Percentiles rank a stretch among this genome's conserved stretches.
Conservation (phyloP, 1,139 yeast genomes). For the Wickerhamiella infanticola region DNA sequence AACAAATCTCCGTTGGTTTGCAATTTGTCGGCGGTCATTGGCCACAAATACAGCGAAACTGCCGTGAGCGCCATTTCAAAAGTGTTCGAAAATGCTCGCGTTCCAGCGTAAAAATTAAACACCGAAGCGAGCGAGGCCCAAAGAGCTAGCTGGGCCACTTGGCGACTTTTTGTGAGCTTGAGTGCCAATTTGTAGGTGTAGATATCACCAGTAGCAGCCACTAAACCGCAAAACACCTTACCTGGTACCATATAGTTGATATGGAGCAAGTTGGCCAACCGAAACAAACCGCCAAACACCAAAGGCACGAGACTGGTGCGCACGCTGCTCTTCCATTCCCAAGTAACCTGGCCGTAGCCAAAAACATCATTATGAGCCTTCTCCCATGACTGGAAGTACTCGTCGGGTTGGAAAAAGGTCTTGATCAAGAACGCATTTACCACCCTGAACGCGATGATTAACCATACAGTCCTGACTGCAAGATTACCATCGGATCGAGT, state of each 20-base stretch:
- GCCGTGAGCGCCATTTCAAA: slow-evolving; percentile 63
- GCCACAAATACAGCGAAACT: slow-evolving; percentile 62
- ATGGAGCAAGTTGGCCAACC: slow-evolving; percentile 15
- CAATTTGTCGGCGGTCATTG: slow-evolving; percentile 29
- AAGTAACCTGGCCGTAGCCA: slow-evolving; percentile 74
- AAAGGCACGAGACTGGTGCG: slow-evolving; percentile 73
- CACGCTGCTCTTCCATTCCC: slow-evolving; percentile 82
- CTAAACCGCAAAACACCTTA: slow-evolving; percentile 47
- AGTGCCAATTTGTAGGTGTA: slow-evolving; percentile 36
- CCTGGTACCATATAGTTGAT: slow-evolving; percentile 33
- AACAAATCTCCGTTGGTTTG: background rate
- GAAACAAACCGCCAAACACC: slow-evolving; percentile 37
- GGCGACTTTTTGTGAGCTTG: slow-evolving; percentile 20
- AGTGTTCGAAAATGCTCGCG: slow-evolving; percentile 78
- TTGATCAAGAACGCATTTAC: slow-evolving; percentile 45
- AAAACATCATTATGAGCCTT: slow-evolving; percentile 69
- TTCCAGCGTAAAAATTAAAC: slow-evolving; percentile 67
- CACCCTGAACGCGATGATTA: slow-evolving; percentile 29
- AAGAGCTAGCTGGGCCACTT: slow-evolving; percentile 33
- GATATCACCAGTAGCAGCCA: slow-evolving; percentile 63
- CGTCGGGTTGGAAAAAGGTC: slow-evolving; percentile 94
- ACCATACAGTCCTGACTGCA: background rate
- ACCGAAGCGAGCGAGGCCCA: slow-evolving; percentile 49
- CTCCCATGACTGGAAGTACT: slow-evolving; percentile 81
- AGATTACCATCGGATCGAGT: background rate